Conservation (phyloP, 2,329 filamentous ascomycete species). For the Zarea fungicola region DNA sequence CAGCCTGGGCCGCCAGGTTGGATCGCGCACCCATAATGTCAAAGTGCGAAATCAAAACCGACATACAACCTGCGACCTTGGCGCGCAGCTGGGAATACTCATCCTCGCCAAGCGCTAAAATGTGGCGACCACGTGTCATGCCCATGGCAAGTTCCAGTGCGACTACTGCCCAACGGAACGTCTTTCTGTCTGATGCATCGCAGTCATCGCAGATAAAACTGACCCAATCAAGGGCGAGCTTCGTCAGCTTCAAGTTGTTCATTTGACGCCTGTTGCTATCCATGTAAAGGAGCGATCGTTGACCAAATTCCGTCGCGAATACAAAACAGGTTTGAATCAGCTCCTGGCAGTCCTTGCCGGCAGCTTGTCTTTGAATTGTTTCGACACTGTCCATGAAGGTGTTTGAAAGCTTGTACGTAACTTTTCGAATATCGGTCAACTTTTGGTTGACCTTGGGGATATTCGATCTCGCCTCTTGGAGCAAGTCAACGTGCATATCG, state of each 20-base stretch:
- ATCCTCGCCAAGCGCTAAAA: constrained; percentile 80
- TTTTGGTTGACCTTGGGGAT: constrained; percentile 86
- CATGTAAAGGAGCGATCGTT: constrained; percentile 90
- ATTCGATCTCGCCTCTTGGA: constrained; percentile 90
- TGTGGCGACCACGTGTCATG: constrained; percentile 91
- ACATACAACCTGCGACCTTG: constrained; percentile 97
- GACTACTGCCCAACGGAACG: constrained; percentile 94
- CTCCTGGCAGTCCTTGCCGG: constrained; percentile 82
- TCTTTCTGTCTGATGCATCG: constrained; percentile 86
- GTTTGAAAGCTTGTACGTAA: constrained; percentile 93
- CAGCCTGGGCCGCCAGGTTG: constrained; percentile 86
- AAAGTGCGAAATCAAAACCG: constrained; percentile 92
- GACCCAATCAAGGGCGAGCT: constrained; percentile 92
- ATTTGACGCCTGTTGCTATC: constrained; percentile 92
- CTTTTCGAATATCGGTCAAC: constrained; percentile 89
- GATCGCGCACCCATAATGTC: constrained; percentile 98
- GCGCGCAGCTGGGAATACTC: constrained; percentile 78
- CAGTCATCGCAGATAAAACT: constrained; percentile 98
- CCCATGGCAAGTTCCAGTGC: constrained; percentile 96
- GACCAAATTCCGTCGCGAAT: constrained; percentile 97
- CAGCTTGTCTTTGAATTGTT: constrained; percentile 80
- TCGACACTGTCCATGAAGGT: constrained; percentile 99
- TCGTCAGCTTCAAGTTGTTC: constrained; percentile 94
- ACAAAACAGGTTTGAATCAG: constrained; percentile 97
- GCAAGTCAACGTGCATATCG: constrained; percentile 77